Conservation (phyloP, 192 early-diverging fungal species). For the Chytriomyces confervae region DNA sequence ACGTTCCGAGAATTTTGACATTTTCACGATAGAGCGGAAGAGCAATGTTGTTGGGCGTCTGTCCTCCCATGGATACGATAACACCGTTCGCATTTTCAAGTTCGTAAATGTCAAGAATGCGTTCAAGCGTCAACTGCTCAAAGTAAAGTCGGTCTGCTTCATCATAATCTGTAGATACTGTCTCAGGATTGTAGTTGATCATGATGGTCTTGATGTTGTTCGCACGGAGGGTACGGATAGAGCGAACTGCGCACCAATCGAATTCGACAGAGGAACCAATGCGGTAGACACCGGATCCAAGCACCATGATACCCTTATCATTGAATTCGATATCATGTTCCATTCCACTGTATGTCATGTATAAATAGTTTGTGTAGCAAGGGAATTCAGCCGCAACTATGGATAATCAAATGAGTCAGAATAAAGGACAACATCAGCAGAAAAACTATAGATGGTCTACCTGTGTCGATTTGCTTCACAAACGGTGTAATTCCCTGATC, state of each 20-base stretch:
- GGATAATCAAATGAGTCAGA: neutral
- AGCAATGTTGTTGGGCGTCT: slow-evolving; percentile 98
- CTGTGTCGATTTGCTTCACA: slow-evolving; percentile 98
- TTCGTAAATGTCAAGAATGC: slow-evolving; percentile 97
- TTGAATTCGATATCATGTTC: slow-evolving; percentile 92
- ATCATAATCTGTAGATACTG: slow-evolving; percentile 99
- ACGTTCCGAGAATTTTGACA: slow-evolving; percentile 93
- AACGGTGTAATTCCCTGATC: slow-evolving; percentile 87
- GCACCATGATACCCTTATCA: slow-evolving; percentile 95
- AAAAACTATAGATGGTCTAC: slow-evolving; percentile 31
- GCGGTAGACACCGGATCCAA: slow-evolving; percentile 97
- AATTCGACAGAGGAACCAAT: slow-evolving; percentile 99
- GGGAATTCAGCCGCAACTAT: slow-evolving; percentile 97
- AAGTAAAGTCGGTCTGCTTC: slow-evolving; percentile 98
- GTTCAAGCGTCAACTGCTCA: slow-evolving; percentile 91
- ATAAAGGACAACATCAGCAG: slow-evolving; percentile 13
- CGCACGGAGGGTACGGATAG: slow-evolving; percentile 91
- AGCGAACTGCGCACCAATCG: slow-evolving; percentile 98
- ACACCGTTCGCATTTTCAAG: slow-evolving; percentile 84
- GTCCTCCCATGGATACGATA: slow-evolving; percentile 95
- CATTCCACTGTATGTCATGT: slow-evolving; percentile 95
- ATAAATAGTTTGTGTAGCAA: slow-evolving; percentile 96
- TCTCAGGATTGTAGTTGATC: slow-evolving; percentile 99
- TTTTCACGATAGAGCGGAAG: slow-evolving; percentile 87
- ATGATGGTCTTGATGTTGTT: slow-evolving; percentile 92